These are phyloP conservation scores for Wickerhamiella hasegawae DNA, from an alignment of 805 yeast species.

Conservation along the genomic window DNA sequence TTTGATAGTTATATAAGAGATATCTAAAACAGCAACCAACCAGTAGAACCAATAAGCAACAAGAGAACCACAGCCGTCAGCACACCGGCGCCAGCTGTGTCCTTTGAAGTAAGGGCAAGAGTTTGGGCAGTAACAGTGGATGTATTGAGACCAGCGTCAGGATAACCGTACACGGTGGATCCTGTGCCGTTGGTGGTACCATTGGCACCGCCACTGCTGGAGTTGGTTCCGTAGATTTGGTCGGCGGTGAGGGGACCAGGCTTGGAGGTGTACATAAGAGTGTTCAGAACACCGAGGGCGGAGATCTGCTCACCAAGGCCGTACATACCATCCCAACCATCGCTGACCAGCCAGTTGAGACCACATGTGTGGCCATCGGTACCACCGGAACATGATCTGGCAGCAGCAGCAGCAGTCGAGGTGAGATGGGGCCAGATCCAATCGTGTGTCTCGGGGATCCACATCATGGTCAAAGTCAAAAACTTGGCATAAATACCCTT, in stretches of 20 bases:
- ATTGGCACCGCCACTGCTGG: conserved; percentile 1
- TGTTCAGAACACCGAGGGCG: conserved; percentile 49
- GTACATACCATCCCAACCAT: conserved; percentile 53
- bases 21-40: conserved; percentile 12
- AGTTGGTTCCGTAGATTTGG: conserved; percentile 7
- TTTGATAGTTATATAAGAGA: background rate
- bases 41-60: conserved; percentile 56
- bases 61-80: conserved; percentile 60
- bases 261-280: conserved; percentile 9
- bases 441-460: conserved; percentile 38
- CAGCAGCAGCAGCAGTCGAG: conserved; percentile 55
- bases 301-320: conserved; percentile 88
- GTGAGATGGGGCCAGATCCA: conserved; percentile 28
- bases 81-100: conserved; percentile 75
- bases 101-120: conserved; percentile 26
- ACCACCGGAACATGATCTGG: conserved; percentile 76
- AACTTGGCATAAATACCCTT: conserved; percentile 69
- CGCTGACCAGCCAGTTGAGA: conserved; percentile 49
- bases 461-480: conserved; percentile 54
- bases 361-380: conserved; percentile 83
- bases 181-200: conserved; percentile 2
- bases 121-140: conserved; percentile 9
- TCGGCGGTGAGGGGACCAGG: conserved; percentile 15
- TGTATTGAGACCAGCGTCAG: conserved; percentile 16
- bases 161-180: conserved; percentile 15